Evolutionary conservation across 495 filamentous ascomycete genomes (phyloP).

Genomic region (Amniculicola lignicola): DNA sequence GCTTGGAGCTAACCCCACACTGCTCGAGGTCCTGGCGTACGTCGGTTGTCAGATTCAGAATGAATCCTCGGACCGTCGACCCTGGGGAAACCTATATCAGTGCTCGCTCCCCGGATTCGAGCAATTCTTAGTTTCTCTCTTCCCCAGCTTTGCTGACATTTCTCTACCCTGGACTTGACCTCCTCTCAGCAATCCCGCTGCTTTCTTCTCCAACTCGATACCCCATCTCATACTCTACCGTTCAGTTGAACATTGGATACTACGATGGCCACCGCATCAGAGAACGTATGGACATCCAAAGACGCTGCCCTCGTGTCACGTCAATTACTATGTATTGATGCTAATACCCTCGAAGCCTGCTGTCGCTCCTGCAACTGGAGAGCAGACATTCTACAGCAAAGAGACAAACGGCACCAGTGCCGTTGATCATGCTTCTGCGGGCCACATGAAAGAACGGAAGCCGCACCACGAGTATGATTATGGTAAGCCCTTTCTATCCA

Average conservation of each 20-base stretch:
- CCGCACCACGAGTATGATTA: constrained; percentile 36
- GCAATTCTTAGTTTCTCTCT: constrained; percentile 3
- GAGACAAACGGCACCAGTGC: constrained; percentile 29
- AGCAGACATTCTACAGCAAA: constrained; percentile 4
- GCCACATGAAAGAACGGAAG: constrained; percentile 26
- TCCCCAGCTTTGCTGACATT: constrained; percentile 9
- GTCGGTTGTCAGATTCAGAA: constrained; percentile 23
- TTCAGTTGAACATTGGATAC: neutral
- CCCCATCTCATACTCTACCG: constrained; percentile 1
- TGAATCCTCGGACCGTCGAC: constrained; percentile 23
- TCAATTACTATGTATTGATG: too few relatives aligned
- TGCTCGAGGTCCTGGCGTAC: constrained; percentile 24
- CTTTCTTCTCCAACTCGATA: constrained; percentile 16
- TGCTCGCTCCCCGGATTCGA: constrained; percentile 28
- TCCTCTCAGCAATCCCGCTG: neutral
- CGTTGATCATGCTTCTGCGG: constrained; percentile 18
- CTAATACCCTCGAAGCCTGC: too few relatives aligned
- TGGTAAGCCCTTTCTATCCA: constrained; percentile 20
- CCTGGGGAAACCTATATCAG: constrained; percentile 29
- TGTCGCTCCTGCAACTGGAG: constrained; percentile 9
- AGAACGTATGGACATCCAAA: too few relatives aligned
- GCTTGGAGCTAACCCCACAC: constrained; percentile 14
- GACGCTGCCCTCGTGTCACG: too few relatives aligned
- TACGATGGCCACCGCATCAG: constrained; percentile 30
- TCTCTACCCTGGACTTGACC: neutral